A percentile compares a stretch with the other conserved stretches of the same genome.
phyloP scores from a whole-genome alignment of 257 asterid species.

The Gentiana macrophylla region DNA sequence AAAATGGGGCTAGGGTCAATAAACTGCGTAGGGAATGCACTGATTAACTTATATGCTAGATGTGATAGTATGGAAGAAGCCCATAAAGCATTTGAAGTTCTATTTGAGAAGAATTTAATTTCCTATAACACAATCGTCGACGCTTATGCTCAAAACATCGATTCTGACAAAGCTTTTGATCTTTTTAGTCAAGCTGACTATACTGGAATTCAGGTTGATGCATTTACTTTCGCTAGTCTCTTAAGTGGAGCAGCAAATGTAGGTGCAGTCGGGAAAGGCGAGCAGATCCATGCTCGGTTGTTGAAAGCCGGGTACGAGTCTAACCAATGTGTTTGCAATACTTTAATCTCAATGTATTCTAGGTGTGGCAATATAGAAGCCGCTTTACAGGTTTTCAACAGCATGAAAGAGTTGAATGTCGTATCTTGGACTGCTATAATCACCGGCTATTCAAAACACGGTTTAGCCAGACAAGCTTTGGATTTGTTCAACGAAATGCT shows the following conservation, averaged over 20 bases:
- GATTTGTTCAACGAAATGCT: conserved; percentile 56
- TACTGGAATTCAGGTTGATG: conserved; percentile 43
- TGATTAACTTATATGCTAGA: conserved; percentile 73
- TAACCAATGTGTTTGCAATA: conserved; percentile 48
- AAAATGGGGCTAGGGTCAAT: conserved; percentile 57
- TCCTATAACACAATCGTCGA: conserved; percentile 60
- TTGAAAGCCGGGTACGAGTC: conserved; percentile 55
- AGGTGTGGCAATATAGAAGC: conserved; percentile 83
- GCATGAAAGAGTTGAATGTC: conserved; percentile 42
- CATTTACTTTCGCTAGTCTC: conserved; percentile 80
- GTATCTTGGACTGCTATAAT: conserved; percentile 91
- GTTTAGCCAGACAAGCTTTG: conserved; percentile 50
- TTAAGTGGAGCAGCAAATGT: conserved; percentile 91
- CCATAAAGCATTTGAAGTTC: conserved; percentile 59
- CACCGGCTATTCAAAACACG: conserved; percentile 85
- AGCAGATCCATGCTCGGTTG: conserved; percentile 70
- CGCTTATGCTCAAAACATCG: conserved; percentile 41
- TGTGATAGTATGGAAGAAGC: conserved; percentile 72
- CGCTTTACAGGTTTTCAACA: conserved; percentile 48
- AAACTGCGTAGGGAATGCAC: conserved; percentile 74
- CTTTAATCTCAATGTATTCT: conserved; percentile 84
- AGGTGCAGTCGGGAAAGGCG: conserved; percentile 90
- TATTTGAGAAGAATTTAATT: conserved; percentile 68
- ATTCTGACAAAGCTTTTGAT: conserved; percentile 47
- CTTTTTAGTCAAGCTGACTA: conserved; percentile 36